These are phyloP conservation scores for Podaxis rugospora DNA, from an alignment of 768 basidiomycete genomes.

Conservation along the genomic window DNA sequence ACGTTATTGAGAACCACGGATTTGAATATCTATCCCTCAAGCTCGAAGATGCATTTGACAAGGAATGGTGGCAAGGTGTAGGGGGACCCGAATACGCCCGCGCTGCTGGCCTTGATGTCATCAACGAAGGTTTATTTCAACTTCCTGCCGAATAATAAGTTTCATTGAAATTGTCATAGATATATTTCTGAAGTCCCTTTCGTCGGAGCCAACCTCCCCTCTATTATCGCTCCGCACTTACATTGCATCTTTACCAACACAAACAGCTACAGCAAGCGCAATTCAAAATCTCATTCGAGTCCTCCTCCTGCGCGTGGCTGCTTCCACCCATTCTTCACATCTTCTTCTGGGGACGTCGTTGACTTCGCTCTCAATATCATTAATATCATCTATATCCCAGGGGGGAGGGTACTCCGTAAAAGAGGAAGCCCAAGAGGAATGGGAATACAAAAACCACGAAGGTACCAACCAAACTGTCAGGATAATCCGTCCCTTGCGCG, in stretches of 20 bases:
- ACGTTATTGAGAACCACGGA: slow-evolving; percentile 26
- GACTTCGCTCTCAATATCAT: slow-evolving; percentile 70
- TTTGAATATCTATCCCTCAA: slow-evolving; percentile 60
- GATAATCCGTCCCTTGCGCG: slow-evolving; percentile 64
- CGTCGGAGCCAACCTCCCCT: slow-evolving; percentile 22
- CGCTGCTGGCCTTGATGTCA: slow-evolving; percentile 37
- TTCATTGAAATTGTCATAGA: slow-evolving; percentile 18
- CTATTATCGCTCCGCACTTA: slow-evolving; percentile 39
- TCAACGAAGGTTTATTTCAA: slow-evolving; percentile 45
- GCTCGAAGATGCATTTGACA: slow-evolving; percentile 73
- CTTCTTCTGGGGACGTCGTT: slow-evolving; percentile 74
- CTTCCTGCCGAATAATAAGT: not conserved
- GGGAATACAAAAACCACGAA: slow-evolving; percentile 28
- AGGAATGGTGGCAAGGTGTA: slow-evolving; percentile 56
- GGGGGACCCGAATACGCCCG: slow-evolving; percentile 25
- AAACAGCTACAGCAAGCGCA: slow-evolving; percentile 59
- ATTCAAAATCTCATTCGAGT: slow-evolving; percentile 59
- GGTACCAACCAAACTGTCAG: slow-evolving; percentile 31
- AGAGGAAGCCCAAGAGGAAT: slow-evolving; percentile 71
- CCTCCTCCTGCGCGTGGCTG: slow-evolving; percentile 66
- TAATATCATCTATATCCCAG: slow-evolving; percentile 72
- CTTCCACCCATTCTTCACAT: slow-evolving; percentile 59
- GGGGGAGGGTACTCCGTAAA: slow-evolving; percentile 70
- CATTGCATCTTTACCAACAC: slow-evolving; percentile 66
- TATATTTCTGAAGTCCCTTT: slow-evolving; percentile 24